These are phyloP conservation scores for Colletotrichum kahawae DNA, from an alignment of 2,329 filamentous ascomycete genomes.

Conservation along the genomic window DNA sequence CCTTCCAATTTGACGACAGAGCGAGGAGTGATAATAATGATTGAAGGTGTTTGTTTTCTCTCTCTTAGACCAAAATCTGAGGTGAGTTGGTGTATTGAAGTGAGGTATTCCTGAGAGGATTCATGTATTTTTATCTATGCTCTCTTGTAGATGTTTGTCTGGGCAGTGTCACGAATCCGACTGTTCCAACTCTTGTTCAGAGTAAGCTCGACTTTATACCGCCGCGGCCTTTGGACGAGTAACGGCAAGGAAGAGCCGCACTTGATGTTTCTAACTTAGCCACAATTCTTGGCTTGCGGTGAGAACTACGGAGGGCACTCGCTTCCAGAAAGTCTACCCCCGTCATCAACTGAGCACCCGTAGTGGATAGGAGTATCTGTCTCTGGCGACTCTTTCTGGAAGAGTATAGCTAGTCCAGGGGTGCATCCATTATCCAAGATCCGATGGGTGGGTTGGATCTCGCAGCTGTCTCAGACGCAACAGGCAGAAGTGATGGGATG, in stretches of 20 bases:
- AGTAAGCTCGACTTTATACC: background rate
- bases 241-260: background rate
- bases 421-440: background rate
- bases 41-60: background rate
- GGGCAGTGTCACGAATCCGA: background rate
- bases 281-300: background rate
- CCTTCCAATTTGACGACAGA: background rate
- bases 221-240: background rate
- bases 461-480: background rate
- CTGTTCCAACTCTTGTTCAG: background rate
- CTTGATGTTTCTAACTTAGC: background rate
- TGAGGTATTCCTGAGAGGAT: background rate
- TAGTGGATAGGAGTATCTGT: background rate
- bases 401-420: background rate
- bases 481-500: background rate
- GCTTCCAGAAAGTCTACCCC: background rate
- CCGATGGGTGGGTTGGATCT: background rate
- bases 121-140: background rate
- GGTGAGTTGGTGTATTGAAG: background rate
- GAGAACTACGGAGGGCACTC: background rate
- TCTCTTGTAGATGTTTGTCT: background rate
- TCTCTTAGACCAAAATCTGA: background rate
- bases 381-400: background rate
- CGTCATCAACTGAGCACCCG: background rate
- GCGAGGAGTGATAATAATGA: background rate